Evolutionary conservation across 768 basidiomycete species (phyloP).

Genomic region (Pleurotus djamor): DNA sequence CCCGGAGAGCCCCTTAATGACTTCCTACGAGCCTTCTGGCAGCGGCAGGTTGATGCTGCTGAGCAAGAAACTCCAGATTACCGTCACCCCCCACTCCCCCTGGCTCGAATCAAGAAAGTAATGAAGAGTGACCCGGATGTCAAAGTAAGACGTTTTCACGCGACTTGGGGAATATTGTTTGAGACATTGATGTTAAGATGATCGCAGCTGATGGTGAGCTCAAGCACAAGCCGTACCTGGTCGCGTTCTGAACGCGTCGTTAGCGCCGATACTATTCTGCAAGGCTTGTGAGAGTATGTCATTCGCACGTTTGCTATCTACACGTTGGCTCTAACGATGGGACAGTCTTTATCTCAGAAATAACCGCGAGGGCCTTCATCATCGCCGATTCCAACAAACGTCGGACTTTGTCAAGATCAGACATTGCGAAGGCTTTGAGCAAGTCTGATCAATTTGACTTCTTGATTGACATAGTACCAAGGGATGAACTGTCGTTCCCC

Average conservation of each 20-base stretch:
- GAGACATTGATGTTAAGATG: conserved; percentile 57
- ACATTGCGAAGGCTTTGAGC: conserved; percentile 89
- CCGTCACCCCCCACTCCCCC: conserved; percentile 82
- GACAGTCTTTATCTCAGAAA: conserved; percentile 94
- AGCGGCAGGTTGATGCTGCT: conserved; percentile 80
- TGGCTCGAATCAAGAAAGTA: conserved; percentile 98
- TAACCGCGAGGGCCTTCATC: conserved; percentile 94
- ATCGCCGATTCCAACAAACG: conserved; percentile 95
- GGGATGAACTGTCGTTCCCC: conserved; percentile 62
- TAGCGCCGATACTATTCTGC: conserved; percentile 93
- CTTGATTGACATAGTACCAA: conserved; percentile 91
- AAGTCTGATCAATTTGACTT: conserved; percentile 98
- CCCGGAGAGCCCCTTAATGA: conserved; percentile 84
- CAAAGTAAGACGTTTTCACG: conserved; percentile 57
- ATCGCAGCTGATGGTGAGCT: conserved; percentile 90
- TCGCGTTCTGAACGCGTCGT: conserved; percentile 13
- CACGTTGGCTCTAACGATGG: not conserved
- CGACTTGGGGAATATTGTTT: conserved; percentile 8
- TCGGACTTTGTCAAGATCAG: conserved; percentile 89
- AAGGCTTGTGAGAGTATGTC: conserved; percentile 97
- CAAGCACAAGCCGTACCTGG: conserved; percentile 4
- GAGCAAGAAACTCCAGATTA: conserved; percentile 90
- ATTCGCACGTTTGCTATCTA: not conserved
- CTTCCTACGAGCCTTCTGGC: conserved; percentile 89
- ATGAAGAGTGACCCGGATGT: conserved; percentile 99